A percentile compares a stretch with the other conserved stretches of the same genome.
Conservation (phyloP, 1,284 basidiomycete species). For the Grifola frondosa region DNA sequence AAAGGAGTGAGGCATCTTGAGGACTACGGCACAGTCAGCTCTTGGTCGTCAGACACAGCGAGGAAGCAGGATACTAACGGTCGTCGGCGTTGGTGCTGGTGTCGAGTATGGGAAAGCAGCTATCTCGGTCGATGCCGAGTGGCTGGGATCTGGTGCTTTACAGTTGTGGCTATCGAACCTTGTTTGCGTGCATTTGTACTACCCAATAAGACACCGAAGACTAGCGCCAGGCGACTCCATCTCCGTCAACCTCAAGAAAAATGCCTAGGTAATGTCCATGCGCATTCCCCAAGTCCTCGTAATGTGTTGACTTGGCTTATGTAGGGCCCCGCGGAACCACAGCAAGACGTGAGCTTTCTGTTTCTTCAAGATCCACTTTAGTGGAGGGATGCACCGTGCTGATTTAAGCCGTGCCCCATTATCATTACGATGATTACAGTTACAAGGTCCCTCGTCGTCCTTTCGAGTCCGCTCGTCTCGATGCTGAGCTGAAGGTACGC, state of each 20-base stretch:
- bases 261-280: conserved; percentile 73
- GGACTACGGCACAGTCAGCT: conserved; percentile 36
- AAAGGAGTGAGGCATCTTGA: conserved; percentile 99
- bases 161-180: conserved; percentile 42
- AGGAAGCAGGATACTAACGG: conserved; percentile 30
- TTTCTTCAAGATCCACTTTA: conserved; percentile 63
- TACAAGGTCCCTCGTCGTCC: conserved; percentile 99
- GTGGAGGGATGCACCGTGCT: conserved; percentile 66
- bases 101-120: conserved; percentile 24
- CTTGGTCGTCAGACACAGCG: conserved; percentile 23
- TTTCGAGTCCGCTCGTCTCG: conserved; percentile 97
- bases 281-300: conserved; percentile 11
- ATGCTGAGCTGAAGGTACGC: conserved; percentile 95
- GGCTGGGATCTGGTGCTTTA: conserved; percentile 37
- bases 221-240: conserved; percentile 27
- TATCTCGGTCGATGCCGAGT: conserved; percentile 31
- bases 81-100: conserved; percentile 44
- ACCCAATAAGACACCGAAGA: conserved; percentile 23
- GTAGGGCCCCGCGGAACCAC: conserved; percentile 86
- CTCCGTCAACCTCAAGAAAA: conserved; percentile 58
- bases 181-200: conserved; percentile 25
- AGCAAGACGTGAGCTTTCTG: conserved; percentile 81
- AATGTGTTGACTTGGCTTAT: conserved; percentile 36
- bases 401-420: conserved; percentile 63
- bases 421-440: conserved; percentile 55